Base-by-base conservation (phyloP, 2,329 filamentous ascomycete genomes). In the Diaporthe humulicola region DNA sequence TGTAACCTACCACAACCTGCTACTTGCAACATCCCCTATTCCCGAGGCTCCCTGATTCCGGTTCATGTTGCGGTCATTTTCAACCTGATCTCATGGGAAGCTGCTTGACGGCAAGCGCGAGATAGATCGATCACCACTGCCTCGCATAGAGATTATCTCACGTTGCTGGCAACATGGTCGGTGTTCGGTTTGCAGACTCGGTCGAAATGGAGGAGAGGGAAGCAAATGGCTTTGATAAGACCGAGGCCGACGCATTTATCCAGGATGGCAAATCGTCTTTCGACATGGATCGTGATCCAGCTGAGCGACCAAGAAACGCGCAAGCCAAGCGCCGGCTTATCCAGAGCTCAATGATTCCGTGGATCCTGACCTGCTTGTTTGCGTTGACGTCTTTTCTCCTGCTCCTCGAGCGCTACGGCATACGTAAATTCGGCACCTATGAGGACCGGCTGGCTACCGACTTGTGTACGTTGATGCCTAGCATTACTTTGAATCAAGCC, bases 331-430 rank as follows among this genome's bases (percentile, higher is more conserved):
- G 45, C 8, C 57, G 70, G 45, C 70, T 72, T 4, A 72, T 42
- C 14, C 58, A 72, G 25, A 72, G 70, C 48, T 52, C 70, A 22
- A 54, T 76, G 48, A 76, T 76, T n/a, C 74, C 74, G 22, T 76
- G 74, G 74, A 38, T 76, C 1, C 56, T 76, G 54, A 73, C 74
- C 9, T 72, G 74, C 45, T 52, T 76, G 48, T 76, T 76, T 48
- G 74, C 74, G 3, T 64, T 73, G 38, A 76, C 74, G 9, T 74
- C 72, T 17, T 74, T 76, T 30, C 56, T 76, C 45, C 33, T 76
- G 36, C 74, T 76, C 5, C 73, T 76, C n/a, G 72, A 76, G 33
- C 61, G 74, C 3, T 73, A 73, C 42, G 74, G 70, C 1, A 72
- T 66, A 19, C 48, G 69, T 14, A 71, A 71, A 50, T 76, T 74